Percentiles rank a stretch among this genome's conserved stretches.
Evolutionary conservation across 192 early-diverging fungal genomes (phyloP).

Genomic region (Coemansia guatemalensis): DNA sequence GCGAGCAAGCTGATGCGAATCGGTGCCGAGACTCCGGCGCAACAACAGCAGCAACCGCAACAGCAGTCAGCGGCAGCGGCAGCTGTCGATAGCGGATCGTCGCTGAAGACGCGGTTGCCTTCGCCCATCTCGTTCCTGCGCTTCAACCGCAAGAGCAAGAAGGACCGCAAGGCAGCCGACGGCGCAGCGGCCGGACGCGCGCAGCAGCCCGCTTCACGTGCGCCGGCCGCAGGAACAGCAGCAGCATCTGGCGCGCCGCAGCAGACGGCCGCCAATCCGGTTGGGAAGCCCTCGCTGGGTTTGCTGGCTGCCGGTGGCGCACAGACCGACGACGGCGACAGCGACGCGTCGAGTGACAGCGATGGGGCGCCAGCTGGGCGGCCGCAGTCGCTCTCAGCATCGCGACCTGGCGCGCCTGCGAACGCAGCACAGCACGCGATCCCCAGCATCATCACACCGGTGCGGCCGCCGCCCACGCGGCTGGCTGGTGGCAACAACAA

Average conservation of each 20-base stretch:
- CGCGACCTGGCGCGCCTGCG: neutral
- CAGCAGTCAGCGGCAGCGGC: neutral
- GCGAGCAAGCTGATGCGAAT: neutral
- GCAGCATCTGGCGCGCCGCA: neutral
- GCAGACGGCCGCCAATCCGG: neutral
- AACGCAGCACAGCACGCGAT: constrained; percentile 14
- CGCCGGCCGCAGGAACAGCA: constrained; percentile 17
- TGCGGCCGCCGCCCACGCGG: constrained; percentile 51
- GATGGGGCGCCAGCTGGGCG: neutral
- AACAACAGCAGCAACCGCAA: constrained; percentile 1
- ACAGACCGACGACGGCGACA: constrained; percentile 8
- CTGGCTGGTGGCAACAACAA: constrained; percentile 18
- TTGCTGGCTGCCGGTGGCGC: neutral
- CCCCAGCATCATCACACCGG: constrained; percentile 56
- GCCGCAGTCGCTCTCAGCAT: constrained; percentile 12
- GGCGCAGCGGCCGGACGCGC: neutral
- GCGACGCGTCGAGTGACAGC: constrained; percentile 16
- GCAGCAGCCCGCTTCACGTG: too few relatives aligned
- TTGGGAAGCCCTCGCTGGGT: neutral
- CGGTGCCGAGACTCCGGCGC: neutral
- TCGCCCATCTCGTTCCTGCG: constrained; percentile 47
- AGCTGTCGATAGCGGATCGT: neutral
- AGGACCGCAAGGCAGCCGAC: constrained; percentile 19
- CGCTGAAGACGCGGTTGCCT: constrained; percentile 42
- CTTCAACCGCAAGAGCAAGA: constrained; percentile 50